Evolutionary conservation across 192 early-diverging fungal species (phyloP).

Genomic region (Coemansia sp.): DNA sequence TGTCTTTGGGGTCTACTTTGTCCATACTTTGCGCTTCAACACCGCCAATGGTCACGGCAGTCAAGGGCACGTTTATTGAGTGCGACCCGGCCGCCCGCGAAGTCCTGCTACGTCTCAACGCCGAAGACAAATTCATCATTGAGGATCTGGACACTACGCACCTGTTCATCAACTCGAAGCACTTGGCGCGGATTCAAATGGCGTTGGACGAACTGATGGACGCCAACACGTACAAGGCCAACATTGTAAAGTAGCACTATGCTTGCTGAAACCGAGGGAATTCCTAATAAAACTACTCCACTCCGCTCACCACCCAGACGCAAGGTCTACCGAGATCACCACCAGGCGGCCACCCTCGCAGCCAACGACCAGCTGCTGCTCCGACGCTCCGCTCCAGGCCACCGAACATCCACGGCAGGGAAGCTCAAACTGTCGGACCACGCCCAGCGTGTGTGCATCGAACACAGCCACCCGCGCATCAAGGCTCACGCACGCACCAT

Average conservation of each 20-base stretch:
- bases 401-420: slow-evolving; percentile 38
- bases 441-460: slow-evolving; percentile 19
- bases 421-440: slow-evolving; percentile 46
- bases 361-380: slow-evolving; percentile 38
- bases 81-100: slow-evolving; percentile 76
- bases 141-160: slow-evolving; percentile 81
- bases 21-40: neutral
- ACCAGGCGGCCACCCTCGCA: slow-evolving; percentile 37
- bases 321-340: slow-evolving; percentile 15
- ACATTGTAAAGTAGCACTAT: slow-evolving; percentile 16
- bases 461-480: slow-evolving; percentile 44
- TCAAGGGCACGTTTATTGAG: slow-evolving; percentile 56
- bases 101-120: slow-evolving; percentile 67
- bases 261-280: neutral
- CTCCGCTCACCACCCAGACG: neutral
- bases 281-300: neutral
- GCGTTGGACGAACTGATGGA: slow-evolving; percentile 70
- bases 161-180: slow-evolving; percentile 65
- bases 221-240: slow-evolving; percentile 65
- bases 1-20: too few species aligned
- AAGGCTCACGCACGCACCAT: slow-evolving; percentile 32
- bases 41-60: slow-evolving; percentile 32
- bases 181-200: slow-evolving; percentile 55
- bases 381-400: slow-evolving; percentile 29
- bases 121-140: slow-evolving; percentile 70